Evolutionary conservation across 1,284 basidiomycete genomes (phyloP).

Genomic region (Takashimella tepidaria): DNA sequence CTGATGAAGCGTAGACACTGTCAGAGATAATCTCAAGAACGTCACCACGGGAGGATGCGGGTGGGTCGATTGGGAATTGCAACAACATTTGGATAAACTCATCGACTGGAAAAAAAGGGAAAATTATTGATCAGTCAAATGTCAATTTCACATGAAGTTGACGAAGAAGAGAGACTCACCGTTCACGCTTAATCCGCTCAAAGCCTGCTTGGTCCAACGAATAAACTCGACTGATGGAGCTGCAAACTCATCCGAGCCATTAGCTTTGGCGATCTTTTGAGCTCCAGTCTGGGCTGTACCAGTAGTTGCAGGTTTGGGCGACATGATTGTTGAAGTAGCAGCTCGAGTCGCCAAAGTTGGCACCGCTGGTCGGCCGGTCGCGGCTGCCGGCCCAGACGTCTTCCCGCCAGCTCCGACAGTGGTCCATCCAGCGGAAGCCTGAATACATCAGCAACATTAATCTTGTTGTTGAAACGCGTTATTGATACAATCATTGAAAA

Average conservation of each 20-base stretch:
- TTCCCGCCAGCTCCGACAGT: conserved; percentile 79
- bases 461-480: no score
- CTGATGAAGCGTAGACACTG: conserved; percentile 85
- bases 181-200: conserved; percentile 82
- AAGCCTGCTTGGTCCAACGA: conserved; percentile 80
- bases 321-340: conserved; percentile 10
- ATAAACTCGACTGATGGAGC: conserved; percentile 82
- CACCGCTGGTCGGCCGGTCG: conserved; percentile 35
- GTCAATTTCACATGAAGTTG: no score
- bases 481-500: no score
- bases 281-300: conserved; percentile 8
- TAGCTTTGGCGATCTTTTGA: conserved; percentile 17
- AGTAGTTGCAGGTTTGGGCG: conserved; percentile 10
- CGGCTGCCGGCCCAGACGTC: conserved; percentile 43
- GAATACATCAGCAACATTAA: conserved; percentile 4
- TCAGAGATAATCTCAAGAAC: conserved; percentile 87
- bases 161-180: conserved; percentile 50
- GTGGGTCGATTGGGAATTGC: conserved; percentile 82
- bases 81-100: conserved; percentile 89
- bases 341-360: conserved; percentile 21
- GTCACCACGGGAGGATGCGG: conserved; percentile 52
- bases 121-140: neutral
- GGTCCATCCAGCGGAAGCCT: conserved; percentile 65
- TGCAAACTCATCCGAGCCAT: conserved; percentile 52
- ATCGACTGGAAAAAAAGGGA: conserved; percentile 59